These are phyloP conservation scores for Aureobasidium zeae DNA, from an alignment of 2,329 filamentous ascomycete species.

Conservation along the genomic window DNA sequence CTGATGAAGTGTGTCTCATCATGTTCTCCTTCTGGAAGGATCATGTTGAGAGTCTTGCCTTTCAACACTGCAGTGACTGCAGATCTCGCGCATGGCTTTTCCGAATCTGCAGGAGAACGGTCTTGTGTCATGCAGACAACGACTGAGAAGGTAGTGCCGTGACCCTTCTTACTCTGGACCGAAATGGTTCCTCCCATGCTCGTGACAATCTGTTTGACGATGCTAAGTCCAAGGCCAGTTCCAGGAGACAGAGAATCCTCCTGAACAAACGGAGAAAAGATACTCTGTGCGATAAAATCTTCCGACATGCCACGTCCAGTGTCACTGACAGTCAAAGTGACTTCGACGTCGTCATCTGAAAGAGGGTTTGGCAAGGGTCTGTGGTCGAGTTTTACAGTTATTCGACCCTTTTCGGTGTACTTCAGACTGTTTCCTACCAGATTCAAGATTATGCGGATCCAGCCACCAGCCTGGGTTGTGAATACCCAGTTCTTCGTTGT, in stretches of 20 bases:
- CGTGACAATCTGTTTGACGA: constrained; percentile 40
- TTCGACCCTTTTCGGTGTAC: constrained; percentile 17
- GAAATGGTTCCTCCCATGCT: constrained; percentile 28
- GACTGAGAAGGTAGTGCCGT: constrained; percentile 48
- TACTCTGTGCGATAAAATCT: constrained; percentile 51
- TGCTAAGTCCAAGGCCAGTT: constrained; percentile 56
- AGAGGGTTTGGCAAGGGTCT: neutral
- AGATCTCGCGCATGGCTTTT: neutral
- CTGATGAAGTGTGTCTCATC: neutral
- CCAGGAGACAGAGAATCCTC: constrained; percentile 54
- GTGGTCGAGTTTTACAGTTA: constrained; percentile 19
- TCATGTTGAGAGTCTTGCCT: constrained; percentile 6
- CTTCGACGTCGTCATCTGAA: neutral
- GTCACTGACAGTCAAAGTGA: constrained; percentile 41
- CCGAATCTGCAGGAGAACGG: neutral
- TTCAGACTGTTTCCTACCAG: constrained; percentile 20
- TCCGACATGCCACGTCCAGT: constrained; percentile 57
- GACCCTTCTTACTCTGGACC: constrained; percentile 42
- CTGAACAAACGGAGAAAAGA: constrained; percentile 57
- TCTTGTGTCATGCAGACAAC: neutral
- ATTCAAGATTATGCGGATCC: constrained; percentile 19
- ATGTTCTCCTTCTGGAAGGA: neutral
- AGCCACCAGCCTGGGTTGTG: constrained; percentile 30
- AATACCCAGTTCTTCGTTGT: constrained; percentile 35
- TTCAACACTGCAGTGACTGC: neutral